phyloP scores from a whole-genome alignment of 2,329 filamentous ascomycete genomes.

The Penicillium fuscoglaucum region DNA sequence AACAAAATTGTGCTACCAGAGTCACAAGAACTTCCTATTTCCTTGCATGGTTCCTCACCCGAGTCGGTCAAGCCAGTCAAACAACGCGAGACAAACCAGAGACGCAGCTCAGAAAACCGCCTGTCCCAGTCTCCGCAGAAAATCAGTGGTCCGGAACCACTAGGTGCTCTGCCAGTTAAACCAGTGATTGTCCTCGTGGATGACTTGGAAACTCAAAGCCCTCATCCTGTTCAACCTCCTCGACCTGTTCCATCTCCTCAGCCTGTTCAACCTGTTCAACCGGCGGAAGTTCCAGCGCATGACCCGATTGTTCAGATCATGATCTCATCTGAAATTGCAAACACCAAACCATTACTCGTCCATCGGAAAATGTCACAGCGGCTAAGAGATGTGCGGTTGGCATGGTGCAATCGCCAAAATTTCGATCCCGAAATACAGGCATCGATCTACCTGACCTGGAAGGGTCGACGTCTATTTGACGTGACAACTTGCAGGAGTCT shows the following conservation, averaged over 20 bases:
- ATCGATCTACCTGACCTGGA: slow-evolving; percentile 76
- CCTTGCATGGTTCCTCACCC: background rate
- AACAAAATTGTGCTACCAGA: background rate
- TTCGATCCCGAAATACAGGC: slow-evolving; percentile 52
- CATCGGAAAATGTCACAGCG: slow-evolving; percentile 67
- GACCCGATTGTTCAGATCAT: slow-evolving; percentile 63
- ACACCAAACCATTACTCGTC: slow-evolving; percentile 61
- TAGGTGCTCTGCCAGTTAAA: background rate
- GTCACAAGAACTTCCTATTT: background rate
- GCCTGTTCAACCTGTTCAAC: background rate
- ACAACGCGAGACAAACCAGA: background rate
- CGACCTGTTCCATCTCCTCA: background rate
- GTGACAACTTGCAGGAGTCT: slow-evolving; percentile 71
- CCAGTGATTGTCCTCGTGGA: background rate
- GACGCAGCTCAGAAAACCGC: background rate
- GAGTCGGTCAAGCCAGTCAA: background rate
- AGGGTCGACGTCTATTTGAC: slow-evolving; percentile 69
- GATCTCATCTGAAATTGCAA: slow-evolving; percentile 66
- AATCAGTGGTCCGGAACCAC: background rate
- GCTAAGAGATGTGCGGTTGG: slow-evolving; percentile 65
- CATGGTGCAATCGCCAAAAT: slow-evolving; percentile 67
- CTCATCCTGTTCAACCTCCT: background rate
- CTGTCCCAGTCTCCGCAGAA: background rate
- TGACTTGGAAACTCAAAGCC: background rate
- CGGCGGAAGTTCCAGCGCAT: slow-evolving; percentile 16